phyloP scores from a whole-genome alignment of 2,329 filamentous ascomycete species.

The Taxawa tesnikishii region DNA sequence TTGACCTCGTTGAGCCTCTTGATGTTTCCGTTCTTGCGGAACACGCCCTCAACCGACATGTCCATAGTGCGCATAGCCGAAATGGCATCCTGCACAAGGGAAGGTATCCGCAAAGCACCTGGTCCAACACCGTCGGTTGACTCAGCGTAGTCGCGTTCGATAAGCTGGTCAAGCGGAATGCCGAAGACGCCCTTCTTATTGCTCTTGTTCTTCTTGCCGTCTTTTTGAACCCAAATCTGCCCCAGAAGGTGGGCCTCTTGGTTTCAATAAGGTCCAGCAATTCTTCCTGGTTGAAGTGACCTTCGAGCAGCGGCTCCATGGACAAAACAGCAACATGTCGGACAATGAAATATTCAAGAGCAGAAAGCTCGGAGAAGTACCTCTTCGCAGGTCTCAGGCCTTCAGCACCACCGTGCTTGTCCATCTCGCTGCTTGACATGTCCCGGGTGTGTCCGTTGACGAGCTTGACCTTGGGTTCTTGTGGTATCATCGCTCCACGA shows the following conservation, averaged over 20 bases:
- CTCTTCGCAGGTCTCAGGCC: slow-evolving; percentile 52
- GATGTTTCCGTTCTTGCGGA: slow-evolving; percentile 98
- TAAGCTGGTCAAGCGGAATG: slow-evolving; percentile 73
- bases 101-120: slow-evolving; percentile 77
- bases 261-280: slow-evolving; percentile 86
- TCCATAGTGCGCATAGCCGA: slow-evolving; percentile 97
- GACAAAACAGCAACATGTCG: slow-evolving; percentile 88
- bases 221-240: slow-evolving; percentile 72
- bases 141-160: slow-evolving; percentile 88
- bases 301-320: slow-evolving; percentile 84
- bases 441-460: slow-evolving; percentile 53
- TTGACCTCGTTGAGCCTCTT: slow-evolving; percentile 79
- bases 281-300: slow-evolving; percentile 87
- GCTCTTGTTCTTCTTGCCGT: slow-evolving; percentile 59
- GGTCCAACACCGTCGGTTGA: slow-evolving; percentile 96
- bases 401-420: slow-evolving; percentile 15
- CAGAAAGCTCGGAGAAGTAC: slow-evolving; percentile 93
- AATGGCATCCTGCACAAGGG: slow-evolving; percentile 89
- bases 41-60: slow-evolving; percentile 95
- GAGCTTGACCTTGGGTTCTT: slow-evolving; percentile 55
- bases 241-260: slow-evolving; percentile 91
- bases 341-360: slow-evolving; percentile 93
- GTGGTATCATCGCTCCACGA: slow-evolving; percentile 54
- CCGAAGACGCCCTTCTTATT: slow-evolving; percentile 94
- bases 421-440: slow-evolving; percentile 43